These are phyloP conservation scores for Daldinia sp. DNA, from an alignment of 2,329 filamentous ascomycete genomes.

Conservation along the genomic window DNA sequence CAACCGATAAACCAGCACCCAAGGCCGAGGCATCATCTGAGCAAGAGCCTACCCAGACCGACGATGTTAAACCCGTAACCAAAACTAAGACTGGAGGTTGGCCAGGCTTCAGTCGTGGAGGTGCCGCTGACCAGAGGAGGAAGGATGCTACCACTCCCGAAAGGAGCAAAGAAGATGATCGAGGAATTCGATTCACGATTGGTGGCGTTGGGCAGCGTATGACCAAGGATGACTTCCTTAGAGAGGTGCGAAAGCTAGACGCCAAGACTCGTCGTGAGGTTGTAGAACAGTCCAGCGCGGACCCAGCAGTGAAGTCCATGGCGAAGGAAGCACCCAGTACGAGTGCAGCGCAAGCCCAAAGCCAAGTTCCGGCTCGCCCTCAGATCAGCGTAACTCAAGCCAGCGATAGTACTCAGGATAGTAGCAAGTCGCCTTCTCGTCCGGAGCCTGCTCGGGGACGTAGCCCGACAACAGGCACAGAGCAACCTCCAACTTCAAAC, in stretches of 20 bases:
- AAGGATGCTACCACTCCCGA: conserved; percentile 47
- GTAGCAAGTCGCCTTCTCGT: conserved; percentile 33
- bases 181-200: conserved; percentile 78
- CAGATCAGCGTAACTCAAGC: conserved; percentile 41
- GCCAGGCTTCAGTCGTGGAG: conserved; percentile 54
- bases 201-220: conserved; percentile 75
- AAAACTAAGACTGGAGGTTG: conserved; percentile 58
- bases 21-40: conserved; percentile 42
- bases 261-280: conserved; percentile 67
- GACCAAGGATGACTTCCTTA: conserved; percentile 82
- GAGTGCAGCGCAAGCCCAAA: conserved; percentile 45
- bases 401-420: conserved; percentile 39
- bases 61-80: conserved; percentile 35
- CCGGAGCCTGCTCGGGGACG: conserved; percentile 34
- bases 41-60: conserved; percentile 40
- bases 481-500: conserved; percentile 47
- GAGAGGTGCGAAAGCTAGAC: conserved; percentile 76
- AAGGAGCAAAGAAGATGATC: conserved; percentile 69
- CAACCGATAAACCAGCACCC: conserved; percentile 48
- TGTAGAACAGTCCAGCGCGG: conserved; percentile 59
- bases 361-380: conserved; percentile 25
- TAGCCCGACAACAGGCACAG: conserved; percentile 30
- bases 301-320: conserved; percentile 57
- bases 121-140: conserved; percentile 51
- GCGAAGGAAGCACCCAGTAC: conserved; percentile 48